These are phyloP conservation scores for Teunomyces kruisii DNA, from an alignment of 805 yeast genomes.

Conservation along the genomic window DNA sequence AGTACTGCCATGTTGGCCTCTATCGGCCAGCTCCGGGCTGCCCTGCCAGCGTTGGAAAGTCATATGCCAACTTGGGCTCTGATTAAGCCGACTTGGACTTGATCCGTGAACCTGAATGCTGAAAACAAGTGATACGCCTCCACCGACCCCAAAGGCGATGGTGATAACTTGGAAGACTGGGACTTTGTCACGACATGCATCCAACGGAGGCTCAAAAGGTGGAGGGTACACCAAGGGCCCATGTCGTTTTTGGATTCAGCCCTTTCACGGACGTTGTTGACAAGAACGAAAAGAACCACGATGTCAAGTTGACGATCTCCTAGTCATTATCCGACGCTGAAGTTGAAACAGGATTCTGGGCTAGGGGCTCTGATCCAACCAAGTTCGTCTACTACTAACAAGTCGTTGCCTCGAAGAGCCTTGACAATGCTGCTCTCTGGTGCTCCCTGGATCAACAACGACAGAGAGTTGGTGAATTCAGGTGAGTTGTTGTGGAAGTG, in stretches of 20 bases:
- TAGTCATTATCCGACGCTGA: conserved; percentile 21
- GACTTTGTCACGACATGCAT: conserved; percentile 34
- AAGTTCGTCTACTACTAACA: conserved; percentile 41
- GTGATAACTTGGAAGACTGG: conserved; percentile 22
- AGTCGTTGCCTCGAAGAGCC: conserved; percentile 34
- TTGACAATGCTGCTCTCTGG: conserved; percentile 38
- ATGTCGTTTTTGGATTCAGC: conserved; percentile 29
- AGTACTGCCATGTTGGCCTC: conserved; percentile 70
- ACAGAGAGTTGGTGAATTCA: conserved; percentile 48
- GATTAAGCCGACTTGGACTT: conserved; percentile 77
- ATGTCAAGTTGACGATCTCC: conserved; percentile 20
- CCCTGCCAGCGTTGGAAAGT: conserved; percentile 52
- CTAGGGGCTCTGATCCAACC: conserved; percentile 25
- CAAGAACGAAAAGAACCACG: conserved; percentile 40
- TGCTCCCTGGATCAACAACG: conserved; percentile 25
- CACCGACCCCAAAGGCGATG: conserved; percentile 40
- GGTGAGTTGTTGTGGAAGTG: conserved; percentile 45
- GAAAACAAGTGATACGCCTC: conserved; percentile 4
- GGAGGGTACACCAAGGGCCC: conserved; percentile 17
- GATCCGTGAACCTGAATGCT: conserved; percentile 40
- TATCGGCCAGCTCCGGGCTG: conserved; percentile 51
- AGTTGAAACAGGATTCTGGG: conserved; percentile 29
- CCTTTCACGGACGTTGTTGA: conserved; percentile 38
- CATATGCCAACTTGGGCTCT: conserved; percentile 60
- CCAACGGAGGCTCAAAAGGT: too few species aligned